Evolutionary conservation across 345 rosid genomes (phyloP).

Genomic region (Cardiospermum halicacabum): DNA sequence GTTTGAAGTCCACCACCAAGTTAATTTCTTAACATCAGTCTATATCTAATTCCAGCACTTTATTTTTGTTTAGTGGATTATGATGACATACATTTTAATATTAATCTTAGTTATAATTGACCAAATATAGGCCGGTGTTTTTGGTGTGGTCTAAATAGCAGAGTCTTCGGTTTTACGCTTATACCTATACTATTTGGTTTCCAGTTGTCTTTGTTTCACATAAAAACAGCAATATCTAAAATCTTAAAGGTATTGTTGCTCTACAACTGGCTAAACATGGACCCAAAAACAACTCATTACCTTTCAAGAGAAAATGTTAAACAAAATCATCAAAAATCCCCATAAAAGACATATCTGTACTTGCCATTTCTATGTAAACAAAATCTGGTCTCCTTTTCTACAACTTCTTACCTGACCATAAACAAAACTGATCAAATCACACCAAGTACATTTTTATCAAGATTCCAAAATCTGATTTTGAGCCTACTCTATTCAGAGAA

Average conservation of each 20-base stretch:
- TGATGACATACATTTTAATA: constrained; percentile 6
- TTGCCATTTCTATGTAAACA: not conserved
- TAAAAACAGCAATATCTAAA: not conserved
- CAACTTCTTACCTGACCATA: not conserved
- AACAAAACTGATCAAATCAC: not conserved
- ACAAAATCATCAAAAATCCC: no score
- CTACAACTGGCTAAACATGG: no score
- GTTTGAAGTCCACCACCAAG: constrained; percentile 6
- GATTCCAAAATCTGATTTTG: not conserved
- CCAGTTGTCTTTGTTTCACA: no score
- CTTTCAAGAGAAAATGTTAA: no score
- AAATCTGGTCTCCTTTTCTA: not conserved
- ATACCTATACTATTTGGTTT: no score
- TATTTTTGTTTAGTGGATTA: not conserved
- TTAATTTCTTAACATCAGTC: not conserved
- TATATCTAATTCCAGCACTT: not conserved
- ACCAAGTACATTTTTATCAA: not conserved
- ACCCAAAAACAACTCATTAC: no score
- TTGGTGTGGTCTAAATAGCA: not conserved
- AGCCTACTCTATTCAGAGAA: not conserved
- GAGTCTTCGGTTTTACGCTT: no score
- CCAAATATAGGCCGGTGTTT: not conserved
- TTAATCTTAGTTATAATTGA: not conserved
- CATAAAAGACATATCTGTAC: not conserved
- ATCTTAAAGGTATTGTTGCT: no score